Conservation (phyloP, 2,329 filamentous ascomycete species). For the Apiospora koreana region DNA sequence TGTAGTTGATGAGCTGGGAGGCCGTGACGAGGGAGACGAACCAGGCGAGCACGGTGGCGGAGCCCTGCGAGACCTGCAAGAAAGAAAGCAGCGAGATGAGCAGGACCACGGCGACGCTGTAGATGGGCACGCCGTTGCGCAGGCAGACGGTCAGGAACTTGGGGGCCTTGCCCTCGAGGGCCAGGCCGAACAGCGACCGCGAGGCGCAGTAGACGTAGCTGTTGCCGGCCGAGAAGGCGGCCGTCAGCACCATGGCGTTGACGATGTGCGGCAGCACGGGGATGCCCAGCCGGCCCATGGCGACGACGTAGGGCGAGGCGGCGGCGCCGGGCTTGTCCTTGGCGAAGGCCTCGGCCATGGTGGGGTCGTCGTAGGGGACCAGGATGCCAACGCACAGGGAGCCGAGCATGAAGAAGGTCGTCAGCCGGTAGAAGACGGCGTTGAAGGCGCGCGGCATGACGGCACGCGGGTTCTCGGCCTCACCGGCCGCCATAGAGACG, state of each 20-base stretch:
- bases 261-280: conserved; percentile 67
- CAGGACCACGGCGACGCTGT: conserved; percentile 68
- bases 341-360: conserved; percentile 61
- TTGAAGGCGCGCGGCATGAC: conserved; percentile 76
- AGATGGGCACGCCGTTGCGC: conserved; percentile 69
- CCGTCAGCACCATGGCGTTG: conserved; percentile 71
- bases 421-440: conserved; percentile 76
- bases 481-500: conserved; percentile 64
- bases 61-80: conserved; percentile 67
- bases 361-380: conserved; percentile 67
- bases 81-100: conserved; percentile 72
- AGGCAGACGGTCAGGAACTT: conserved; percentile 62
- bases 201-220: conserved; percentile 70
- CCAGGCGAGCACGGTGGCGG: conserved; percentile 71
- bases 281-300: conserved; percentile 68
- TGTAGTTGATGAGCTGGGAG: conserved; percentile 74
- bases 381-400: conserved; percentile 72
- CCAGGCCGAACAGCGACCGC: conserved; percentile 67
- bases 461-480: conserved; percentile 68
- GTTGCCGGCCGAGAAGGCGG: conserved; percentile 68
- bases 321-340: conserved; percentile 65
- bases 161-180: conserved; percentile 68
- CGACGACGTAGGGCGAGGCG: conserved; percentile 66
- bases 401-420: conserved; percentile 74
- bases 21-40: conserved; percentile 70